Conservation (phyloP, 2,329 filamentous ascomycete species). For the Aspergillus sp. region DNA sequence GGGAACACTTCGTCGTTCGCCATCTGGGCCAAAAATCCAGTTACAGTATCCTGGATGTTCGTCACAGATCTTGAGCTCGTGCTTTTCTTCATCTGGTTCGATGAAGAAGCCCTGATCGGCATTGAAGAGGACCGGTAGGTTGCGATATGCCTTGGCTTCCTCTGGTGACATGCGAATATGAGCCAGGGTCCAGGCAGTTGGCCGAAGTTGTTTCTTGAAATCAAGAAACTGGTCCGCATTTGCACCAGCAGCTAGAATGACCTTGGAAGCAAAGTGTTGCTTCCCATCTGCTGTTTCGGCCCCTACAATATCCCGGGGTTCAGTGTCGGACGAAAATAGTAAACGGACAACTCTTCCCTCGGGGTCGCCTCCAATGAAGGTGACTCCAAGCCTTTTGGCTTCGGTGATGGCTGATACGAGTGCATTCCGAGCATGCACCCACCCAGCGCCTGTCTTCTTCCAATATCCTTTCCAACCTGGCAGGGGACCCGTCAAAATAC, state of each 20-base stretch:
- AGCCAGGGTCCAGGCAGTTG: constrained; percentile 57
- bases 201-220: constrained; percentile 54
- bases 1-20: constrained; percentile 34
- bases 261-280: constrained; percentile 45
- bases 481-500: constrained; percentile 54
- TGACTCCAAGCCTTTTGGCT: constrained; percentile 2
- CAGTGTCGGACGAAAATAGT: background rate
- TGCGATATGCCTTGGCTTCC: constrained; percentile 49
- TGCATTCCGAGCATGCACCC: constrained; percentile 56
- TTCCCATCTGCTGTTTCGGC: constrained; percentile 44
- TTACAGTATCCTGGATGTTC: constrained; percentile 61
- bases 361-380: constrained; percentile 5
- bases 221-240: constrained; percentile 51
- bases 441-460: constrained; percentile 47
- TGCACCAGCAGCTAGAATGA: constrained; percentile 56
- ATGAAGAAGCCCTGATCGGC: constrained; percentile 54
- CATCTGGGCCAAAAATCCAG: constrained; percentile 34
- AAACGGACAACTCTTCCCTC: background rate
- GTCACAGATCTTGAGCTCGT: constrained; percentile 48
- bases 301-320: background rate
- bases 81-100: constrained; percentile 45
- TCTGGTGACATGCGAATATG: constrained; percentile 53
- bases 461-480: constrained; percentile 54
- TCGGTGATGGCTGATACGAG: constrained; percentile 31
- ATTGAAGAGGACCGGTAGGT: constrained; percentile 54